Percentiles rank a stretch among this genome's conserved stretches.
Conservation (phyloP, 139 green algal species). For the Tetraselmis striata region DNA sequence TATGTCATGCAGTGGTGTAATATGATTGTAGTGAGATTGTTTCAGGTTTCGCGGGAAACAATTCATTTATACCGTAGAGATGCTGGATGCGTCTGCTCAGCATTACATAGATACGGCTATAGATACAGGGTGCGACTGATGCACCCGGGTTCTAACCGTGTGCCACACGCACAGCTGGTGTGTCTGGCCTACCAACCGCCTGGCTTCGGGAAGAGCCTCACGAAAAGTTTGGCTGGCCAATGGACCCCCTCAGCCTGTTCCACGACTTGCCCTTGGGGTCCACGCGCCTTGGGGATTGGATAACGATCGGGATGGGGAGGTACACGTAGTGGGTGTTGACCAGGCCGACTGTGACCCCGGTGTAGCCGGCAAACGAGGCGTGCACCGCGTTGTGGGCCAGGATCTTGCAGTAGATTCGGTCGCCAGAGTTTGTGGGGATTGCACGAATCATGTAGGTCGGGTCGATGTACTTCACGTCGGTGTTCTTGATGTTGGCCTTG, state of each 20-base stretch:
- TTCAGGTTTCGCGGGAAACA: no score
- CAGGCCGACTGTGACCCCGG: constrained; percentile 64
- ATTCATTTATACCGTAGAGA: no score
- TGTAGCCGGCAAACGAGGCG: constrained; percentile 86
- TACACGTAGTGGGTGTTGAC: constrained; percentile 95
- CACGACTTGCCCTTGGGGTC: constrained; percentile 82
- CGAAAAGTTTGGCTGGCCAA: constrained; percentile 75
- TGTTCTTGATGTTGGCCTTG: constrained; percentile 49
- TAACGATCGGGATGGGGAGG: constrained; percentile 85
- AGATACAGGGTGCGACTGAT: no score
- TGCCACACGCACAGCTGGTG: no score
- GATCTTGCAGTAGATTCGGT: constrained; percentile 92
- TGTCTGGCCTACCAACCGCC: no score
- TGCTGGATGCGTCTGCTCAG: no score
- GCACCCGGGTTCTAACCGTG: no score
- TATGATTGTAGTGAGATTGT: no score
- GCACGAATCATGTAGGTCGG: constrained; percentile 90
- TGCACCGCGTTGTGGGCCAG: constrained; percentile 93
- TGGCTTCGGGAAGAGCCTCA: no score
- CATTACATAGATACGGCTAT: no score
- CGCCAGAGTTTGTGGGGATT: constrained; percentile 73
- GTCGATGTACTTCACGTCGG: constrained; percentile 75
- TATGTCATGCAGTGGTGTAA: no score
- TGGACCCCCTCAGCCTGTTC: constrained; percentile 73
- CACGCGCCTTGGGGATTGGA: constrained; percentile 60